Base-by-base conservation (phyloP, 345 rosid species). In the Corchorus olitorius region DNA sequence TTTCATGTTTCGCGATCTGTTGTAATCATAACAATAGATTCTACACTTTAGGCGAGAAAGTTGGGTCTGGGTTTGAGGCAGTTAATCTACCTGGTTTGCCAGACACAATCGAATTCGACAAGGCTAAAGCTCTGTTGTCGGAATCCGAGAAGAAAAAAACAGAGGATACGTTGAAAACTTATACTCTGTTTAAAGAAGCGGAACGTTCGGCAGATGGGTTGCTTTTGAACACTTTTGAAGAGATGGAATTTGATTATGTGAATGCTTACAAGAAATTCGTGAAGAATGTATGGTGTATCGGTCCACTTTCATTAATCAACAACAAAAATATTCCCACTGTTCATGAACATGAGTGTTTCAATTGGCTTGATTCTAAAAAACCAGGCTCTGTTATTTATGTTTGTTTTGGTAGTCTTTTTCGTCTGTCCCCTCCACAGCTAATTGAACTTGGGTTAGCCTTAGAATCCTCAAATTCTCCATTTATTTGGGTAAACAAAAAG, bases 161-260 rank as follows among this genome's bases (percentile, higher is more conserved):
- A 22, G 74, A 54, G 16, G 56, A 65, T 22, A 0, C 27, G 27
- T 7, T 37, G 68, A 20, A 65, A 39, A 46, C 67, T 43, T 70
- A 41, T n/a, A 20, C 50, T 19, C 37, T 34, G 45, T 60, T 82
- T 77, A 82, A 79, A 37, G 79, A 35, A 43, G 84, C 89, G 13
- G 89, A 82, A 75, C 45, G 70, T 3, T 45, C 80, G 11, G 86
- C 89, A 2, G 72, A 70, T n/a, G 88, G 87, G 6, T 80, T 78
- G 13, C 53, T 87, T 19, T 82, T 49, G 0, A 49, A 49, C 13
- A 12, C 53, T 12, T 49, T 49, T 49, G 53, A 49, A 49, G 53
- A 49, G 53, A 12, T 49, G 16, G 53, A 49, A 13, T 13, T 16
- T 2, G 53, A 49, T 3, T 49, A 49, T 49, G 53, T 49, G 5